Conservation (phyloP, 441 rosid species). For the Aleurites moluccanus region DNA sequence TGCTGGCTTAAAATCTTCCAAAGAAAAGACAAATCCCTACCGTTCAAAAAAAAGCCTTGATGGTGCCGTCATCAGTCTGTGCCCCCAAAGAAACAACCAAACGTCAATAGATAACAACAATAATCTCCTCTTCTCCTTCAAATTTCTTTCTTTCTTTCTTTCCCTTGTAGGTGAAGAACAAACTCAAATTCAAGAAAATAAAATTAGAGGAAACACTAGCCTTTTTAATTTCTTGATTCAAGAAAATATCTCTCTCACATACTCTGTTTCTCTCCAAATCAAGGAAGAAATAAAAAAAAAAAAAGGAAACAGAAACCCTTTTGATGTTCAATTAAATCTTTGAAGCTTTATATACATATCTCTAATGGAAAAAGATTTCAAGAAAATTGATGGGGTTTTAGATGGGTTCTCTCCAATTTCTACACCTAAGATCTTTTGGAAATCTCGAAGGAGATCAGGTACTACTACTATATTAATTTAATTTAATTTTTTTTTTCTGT, state of each 20-base stretch:
- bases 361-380: slow-evolving; percentile 34
- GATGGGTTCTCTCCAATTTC: slow-evolving; percentile 70
- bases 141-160: too few relatives aligned
- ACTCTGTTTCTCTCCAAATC: not conserved
- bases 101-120: not conserved
- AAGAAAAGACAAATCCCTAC: not conserved
- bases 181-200: not conserved
- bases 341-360: too few relatives aligned
- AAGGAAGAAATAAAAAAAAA: not conserved
- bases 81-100: not conserved
- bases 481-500: slow-evolving; percentile 9
- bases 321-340: not conserved
- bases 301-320: not conserved
- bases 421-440: slow-evolving; percentile 71
- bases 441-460: slow-evolving; percentile 81
- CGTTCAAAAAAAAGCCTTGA: slow-evolving; percentile 15
- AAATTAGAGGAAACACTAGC: too few relatives aligned
- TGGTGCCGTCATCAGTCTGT: slow-evolving; percentile 3
- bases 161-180: too few relatives aligned
- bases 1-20: slow-evolving; percentile 17
- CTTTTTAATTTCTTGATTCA: not conserved
- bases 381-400: slow-evolving; percentile 39
- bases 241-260: not conserved
- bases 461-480: not conserved
- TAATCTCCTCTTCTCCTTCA: too few relatives aligned